Evolutionary conservation across 2,329 filamentous ascomycete genomes (phyloP).

Genomic region (Ophiocordyceps robertsii): DNA sequence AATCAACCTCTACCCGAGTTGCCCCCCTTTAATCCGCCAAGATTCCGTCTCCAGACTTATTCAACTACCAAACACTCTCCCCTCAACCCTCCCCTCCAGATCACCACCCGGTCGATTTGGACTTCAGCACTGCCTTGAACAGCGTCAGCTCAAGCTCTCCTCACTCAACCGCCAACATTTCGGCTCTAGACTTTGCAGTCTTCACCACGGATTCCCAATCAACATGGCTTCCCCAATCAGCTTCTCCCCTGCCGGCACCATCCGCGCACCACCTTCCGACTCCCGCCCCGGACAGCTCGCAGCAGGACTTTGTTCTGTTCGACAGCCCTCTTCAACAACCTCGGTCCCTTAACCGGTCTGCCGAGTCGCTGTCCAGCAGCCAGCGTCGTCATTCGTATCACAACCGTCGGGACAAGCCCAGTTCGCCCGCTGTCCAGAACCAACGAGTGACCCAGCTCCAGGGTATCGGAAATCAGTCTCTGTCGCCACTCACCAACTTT

Average conservation of each 20-base stretch:
- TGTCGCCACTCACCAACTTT: constrained; percentile 45
- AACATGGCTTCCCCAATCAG: constrained; percentile 69
- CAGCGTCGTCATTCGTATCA: constrained; percentile 33
- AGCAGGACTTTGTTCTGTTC: constrained; percentile 73
- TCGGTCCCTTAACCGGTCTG: constrained; percentile 21
- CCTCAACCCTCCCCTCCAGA: constrained; percentile 18
- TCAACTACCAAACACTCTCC: constrained; percentile 1
- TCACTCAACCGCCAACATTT: constrained; percentile 43
- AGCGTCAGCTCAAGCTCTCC: constrained; percentile 43
- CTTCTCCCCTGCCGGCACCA: constrained; percentile 48
- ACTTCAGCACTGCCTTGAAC: constrained; percentile 47
- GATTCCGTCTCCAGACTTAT: constrained; percentile 34
- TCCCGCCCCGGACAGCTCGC: constrained; percentile 30
- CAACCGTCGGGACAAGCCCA: constrained; percentile 29
- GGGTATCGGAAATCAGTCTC: constrained; percentile 40
- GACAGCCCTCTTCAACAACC: constrained; percentile 30
- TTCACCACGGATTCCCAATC: constrained; percentile 72
- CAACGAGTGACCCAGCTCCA: constrained; percentile 46
- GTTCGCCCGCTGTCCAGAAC: constrained; percentile 32
- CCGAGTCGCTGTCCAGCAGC: constrained; percentile 22
- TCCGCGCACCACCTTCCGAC: constrained; percentile 42
- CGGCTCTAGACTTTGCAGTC: constrained; percentile 55
- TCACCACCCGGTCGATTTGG: constrained; percentile 54
- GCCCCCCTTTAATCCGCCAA: constrained; percentile 29
- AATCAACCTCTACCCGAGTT: constrained; percentile 27